These are phyloP conservation scores for Phytophthora crassamura DNA, from an alignment of 352 stramenopile genomes.

Conservation along the genomic window DNA sequence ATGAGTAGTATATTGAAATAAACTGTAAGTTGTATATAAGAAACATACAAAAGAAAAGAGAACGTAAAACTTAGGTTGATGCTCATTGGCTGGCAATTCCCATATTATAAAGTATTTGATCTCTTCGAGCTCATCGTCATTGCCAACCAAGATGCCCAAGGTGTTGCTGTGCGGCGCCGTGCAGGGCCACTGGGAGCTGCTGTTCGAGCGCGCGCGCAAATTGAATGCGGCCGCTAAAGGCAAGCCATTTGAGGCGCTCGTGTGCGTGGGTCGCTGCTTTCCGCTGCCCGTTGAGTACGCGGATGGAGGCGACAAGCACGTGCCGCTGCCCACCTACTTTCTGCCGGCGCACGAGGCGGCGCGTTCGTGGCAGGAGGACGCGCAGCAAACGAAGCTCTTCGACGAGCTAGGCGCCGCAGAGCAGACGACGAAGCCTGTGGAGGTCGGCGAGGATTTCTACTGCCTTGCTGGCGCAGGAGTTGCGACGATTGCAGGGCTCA, in stretches of 20 bases:
- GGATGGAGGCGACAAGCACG: constrained; percentile 33
- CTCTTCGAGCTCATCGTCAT: too few relatives aligned
- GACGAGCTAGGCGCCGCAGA: constrained; percentile 42
- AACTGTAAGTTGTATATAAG: too few relatives aligned
- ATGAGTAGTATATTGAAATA: too few relatives aligned
- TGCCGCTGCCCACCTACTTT: constrained; percentile 73
- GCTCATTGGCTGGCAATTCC: neutral
- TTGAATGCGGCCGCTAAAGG: constrained; percentile 65
- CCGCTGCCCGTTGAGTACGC: constrained; percentile 63
- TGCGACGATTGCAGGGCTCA: constrained; percentile 52
- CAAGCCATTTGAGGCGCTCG: constrained; percentile 63
- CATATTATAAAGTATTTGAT: too few relatives aligned
- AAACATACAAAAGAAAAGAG: too few relatives aligned
- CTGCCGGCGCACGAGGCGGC: constrained; percentile 44
- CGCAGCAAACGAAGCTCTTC: constrained; percentile 44
- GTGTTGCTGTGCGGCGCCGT: constrained; percentile 78
- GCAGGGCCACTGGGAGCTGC: constrained; percentile 59
- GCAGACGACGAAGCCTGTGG: constrained; percentile 26
- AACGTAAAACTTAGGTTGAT: neutral
- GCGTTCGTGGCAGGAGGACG: constrained; percentile 32
- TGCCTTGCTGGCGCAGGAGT: constrained; percentile 56
- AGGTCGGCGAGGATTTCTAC: constrained; percentile 61
- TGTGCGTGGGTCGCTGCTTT: constrained; percentile 67
- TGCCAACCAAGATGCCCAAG: constrained; percentile 59
- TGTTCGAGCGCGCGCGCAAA: constrained; percentile 78